These are phyloP conservation scores for Penicillium fimorum DNA, from an alignment of 495 filamentous ascomycete species.

Conservation along the genomic window DNA sequence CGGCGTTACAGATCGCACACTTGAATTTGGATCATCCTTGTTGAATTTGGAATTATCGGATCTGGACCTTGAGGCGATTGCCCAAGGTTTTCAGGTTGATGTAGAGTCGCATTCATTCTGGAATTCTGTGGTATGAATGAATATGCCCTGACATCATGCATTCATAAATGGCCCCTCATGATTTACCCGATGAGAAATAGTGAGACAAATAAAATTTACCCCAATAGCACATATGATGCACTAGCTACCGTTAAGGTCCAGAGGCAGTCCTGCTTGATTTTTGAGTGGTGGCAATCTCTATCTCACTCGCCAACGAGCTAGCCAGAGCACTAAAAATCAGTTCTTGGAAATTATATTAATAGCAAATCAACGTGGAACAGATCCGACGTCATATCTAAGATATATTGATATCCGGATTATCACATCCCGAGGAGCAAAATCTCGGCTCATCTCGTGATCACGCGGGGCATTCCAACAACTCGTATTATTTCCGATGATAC, in stretches of 20 bases:
- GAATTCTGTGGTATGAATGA: conserved; percentile 18
- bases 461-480: neutral
- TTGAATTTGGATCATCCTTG: conserved; percentile 15
- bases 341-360: neutral
- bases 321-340: conserved; percentile 12
- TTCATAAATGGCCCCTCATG: neutral
- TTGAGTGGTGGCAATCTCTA: conserved; percentile 7
- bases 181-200: neutral
- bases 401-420: conserved; percentile 2
- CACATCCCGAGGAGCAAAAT: conserved; percentile 14
- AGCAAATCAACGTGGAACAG: neutral
- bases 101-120: conserved; percentile 25
- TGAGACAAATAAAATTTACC: neutral
- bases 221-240: neutral
- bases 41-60: conserved; percentile 28
- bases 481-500: neutral
- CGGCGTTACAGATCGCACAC: conserved; percentile 1
- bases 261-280: conserved; percentile 7
- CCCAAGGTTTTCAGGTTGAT: conserved; percentile 28
- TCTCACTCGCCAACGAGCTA: conserved; percentile 9
- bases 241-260: conserved; percentile 13
- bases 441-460: conserved; percentile 10
- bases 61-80: conserved; percentile 30
- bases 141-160: neutral
- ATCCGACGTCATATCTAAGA: neutral